A percentile compares a stretch with the other conserved stretches of the same genome.
Conservation (phyloP, 176 grass and related monocot genomes). For the Zea mays region DNA sequence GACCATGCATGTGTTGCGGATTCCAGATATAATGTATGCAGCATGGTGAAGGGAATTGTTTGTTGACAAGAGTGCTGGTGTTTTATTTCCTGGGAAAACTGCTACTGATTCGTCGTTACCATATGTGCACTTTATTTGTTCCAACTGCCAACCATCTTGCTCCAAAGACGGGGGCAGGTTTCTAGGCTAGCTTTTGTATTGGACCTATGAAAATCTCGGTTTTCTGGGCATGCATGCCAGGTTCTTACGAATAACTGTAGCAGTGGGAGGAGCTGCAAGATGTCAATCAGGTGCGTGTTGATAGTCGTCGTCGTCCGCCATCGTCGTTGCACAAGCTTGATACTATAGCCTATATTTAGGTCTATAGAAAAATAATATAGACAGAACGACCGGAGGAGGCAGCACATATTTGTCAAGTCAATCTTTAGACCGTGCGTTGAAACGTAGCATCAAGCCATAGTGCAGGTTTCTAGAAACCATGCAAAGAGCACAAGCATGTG, state of each 20-base stretch:
- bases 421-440: slow-evolving; percentile 41
- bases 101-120: neutral
- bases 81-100: neutral
- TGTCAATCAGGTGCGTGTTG: neutral
- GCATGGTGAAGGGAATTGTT: slow-evolving; percentile 3
- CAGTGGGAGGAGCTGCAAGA: neutral
- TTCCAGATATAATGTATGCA: slow-evolving; percentile 25
- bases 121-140: neutral
- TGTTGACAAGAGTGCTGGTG: neutral
- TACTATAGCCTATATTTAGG: neutral
- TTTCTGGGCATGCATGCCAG: neutral
- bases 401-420: slow-evolving; percentile 9
- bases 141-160: neutral
- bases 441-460: slow-evolving; percentile 13
- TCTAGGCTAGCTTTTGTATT: neutral
- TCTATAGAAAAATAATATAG: neutral
- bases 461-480: slow-evolving; percentile 21
- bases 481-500: slow-evolving; percentile 15
- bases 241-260: neutral
- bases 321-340: neutral
- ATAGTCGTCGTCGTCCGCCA: neutral
- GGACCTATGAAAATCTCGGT: neutral
- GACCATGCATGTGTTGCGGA: neutral
- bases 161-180: neutral
- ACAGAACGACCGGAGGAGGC: too few relatives aligned